Base-by-base conservation (phyloP, 2,329 filamentous ascomycete genomes). In the Fonsecaea erecta region DNA sequence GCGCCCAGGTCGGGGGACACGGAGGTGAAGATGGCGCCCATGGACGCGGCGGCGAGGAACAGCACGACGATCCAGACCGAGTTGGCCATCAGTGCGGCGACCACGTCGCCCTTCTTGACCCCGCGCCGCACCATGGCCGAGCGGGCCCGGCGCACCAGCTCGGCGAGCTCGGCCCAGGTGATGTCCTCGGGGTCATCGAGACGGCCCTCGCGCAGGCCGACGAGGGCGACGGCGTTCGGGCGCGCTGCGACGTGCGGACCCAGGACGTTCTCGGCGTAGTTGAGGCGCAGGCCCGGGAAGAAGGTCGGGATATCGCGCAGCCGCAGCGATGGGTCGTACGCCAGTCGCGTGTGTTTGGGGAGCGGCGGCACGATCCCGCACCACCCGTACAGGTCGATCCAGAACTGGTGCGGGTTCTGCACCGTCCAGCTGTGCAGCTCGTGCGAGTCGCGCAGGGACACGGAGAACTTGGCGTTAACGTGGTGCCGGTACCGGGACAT, bases 1-100 rank as follows among this genome's bases (percentile, higher is more conserved):
- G 74, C 70, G 1, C 80, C 80, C 56, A 81, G 74, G 70, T 81
- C 80, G 1, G 79, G 79, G n/a, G 75, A 74, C 66, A 81, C 80
- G 11, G 74, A 79, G 1, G 78, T 80, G 71, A 78, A 82, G 52
- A 81, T 77, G 3, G 78, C 79, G 4, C 79, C 79, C 26, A 81
- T 76, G 16, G 75, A 76, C 2, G 78, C 77, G 24, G 72, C 73
- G 9, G 78, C 79, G 52, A 81, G 74, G 57, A 80, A 79, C 6
- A 81, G 68, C 0, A 79, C 75, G 65, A 81, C 75, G 0, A 77
- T 77, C 74, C 77, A 78, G 7, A 79, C 74, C 32, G 78, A 80
- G 12, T 78, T 81, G 7, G 77, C 77, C 37, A 81, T 78, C 4
- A 81, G 71, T 1, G 78, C 79, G 35, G 74, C 78, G 2, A 80